phyloP scores from a whole-genome alignment of 768 basidiomycete species.

The Leccinum boreale region DNA sequence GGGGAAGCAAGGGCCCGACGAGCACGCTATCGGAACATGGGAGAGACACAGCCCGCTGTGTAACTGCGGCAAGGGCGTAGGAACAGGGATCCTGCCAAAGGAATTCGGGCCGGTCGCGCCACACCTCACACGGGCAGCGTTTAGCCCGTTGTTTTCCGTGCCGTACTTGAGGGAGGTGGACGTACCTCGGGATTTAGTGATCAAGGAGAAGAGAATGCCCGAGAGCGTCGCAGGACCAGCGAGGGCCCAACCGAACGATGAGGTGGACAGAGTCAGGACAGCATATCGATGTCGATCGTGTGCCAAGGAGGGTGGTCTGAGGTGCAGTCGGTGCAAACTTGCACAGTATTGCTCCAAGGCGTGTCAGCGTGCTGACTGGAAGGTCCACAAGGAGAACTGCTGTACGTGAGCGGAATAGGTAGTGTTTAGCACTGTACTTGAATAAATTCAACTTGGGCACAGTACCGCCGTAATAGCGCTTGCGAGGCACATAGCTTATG shows the following conservation, averaged over 20 bases:
- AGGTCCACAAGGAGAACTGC: conserved; percentile 8
- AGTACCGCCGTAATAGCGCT: too few relatives aligned
- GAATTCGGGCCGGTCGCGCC: conserved; percentile 39
- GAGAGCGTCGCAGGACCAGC: neutral
- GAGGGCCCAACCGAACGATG: neutral
- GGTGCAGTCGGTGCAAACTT: conserved; percentile 36
- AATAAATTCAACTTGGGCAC: too few relatives aligned
- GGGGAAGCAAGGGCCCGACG: conserved; percentile 15
- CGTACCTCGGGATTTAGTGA: neutral
- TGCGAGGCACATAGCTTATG: too few relatives aligned
- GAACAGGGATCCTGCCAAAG: conserved; percentile 9
- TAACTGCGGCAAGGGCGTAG: conserved; percentile 12
- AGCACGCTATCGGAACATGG: conserved; percentile 31
- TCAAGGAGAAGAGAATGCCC: neutral
- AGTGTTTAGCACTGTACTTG: too few relatives aligned
- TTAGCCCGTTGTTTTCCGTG: conserved; percentile 52
- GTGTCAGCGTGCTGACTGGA: conserved; percentile 34
- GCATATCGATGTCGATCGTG: conserved; percentile 2
- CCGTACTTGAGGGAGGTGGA: conserved; percentile 40
- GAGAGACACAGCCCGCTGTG: conserved; percentile 9
- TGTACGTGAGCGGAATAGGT: too few relatives aligned
- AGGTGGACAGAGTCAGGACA: neutral
- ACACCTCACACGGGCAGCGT: conserved; percentile 47
- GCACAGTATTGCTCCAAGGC: conserved; percentile 40
- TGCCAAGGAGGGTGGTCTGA: conserved; percentile 12